A percentile compares a stretch with the other conserved stretches of the same genome.
Evolutionary conservation across 306 rosid genomes (phyloP).

Genomic region (Gillenia trifoliata): DNA sequence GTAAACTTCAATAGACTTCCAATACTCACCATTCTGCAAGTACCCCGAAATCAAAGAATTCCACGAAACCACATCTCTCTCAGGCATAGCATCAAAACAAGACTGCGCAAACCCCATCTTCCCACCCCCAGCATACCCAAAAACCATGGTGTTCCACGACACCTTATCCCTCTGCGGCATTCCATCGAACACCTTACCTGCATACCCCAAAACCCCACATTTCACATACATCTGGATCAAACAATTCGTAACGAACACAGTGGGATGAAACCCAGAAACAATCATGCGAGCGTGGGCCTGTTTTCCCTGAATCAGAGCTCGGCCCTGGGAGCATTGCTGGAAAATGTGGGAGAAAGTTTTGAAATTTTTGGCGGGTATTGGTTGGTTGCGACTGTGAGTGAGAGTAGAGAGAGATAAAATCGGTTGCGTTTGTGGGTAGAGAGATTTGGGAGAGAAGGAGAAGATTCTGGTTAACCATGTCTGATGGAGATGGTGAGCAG

Average conservation of each 20-base stretch:
- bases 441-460: slow-evolving; percentile 25
- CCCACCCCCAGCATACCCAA: slow-evolving; percentile 50
- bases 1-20: slow-evolving; percentile 28
- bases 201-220: slow-evolving; percentile 42
- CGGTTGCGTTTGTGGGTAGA: neutral
- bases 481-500: slow-evolving; percentile 19
- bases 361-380: slow-evolving; percentile 33
- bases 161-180: slow-evolving; percentile 7
- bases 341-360: slow-evolving; percentile 6
- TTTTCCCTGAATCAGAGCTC: slow-evolving; percentile 35
- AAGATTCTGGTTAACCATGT: slow-evolving; percentile 12
- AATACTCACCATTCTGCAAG: slow-evolving; percentile 30
- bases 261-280: slow-evolving; percentile 58
- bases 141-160: slow-evolving; percentile 83
- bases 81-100: slow-evolving; percentile 31
- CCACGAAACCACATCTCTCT: slow-evolving; percentile 62
- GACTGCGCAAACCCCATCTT: slow-evolving; percentile 30
- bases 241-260: slow-evolving; percentile 62
- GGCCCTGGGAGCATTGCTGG: neutral
- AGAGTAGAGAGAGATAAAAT: neutral
- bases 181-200: neutral
- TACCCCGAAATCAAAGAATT: neutral
- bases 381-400: neutral
- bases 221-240: slow-evolving; percentile 54
- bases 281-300: slow-evolving; percentile 68